phyloP scores from a whole-genome alignment of 805 yeast species.

The Tetrapisispora arboricola region DNA sequence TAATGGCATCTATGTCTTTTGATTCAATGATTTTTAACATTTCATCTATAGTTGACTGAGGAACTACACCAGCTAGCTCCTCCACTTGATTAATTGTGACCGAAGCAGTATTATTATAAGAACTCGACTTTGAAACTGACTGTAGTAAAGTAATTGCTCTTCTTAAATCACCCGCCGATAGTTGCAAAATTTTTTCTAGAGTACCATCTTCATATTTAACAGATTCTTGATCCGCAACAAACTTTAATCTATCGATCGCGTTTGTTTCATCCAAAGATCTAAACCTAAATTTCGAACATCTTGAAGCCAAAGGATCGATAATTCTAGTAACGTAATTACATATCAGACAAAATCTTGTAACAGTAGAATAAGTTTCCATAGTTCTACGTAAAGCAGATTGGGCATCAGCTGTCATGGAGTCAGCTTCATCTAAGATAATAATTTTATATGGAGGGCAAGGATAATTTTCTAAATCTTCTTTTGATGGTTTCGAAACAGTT shows the following conservation, averaged over 20 bases:
- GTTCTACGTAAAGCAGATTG: conserved; percentile 92
- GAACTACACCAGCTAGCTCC: conserved; percentile 72
- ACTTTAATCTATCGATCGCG: conserved; percentile 58
- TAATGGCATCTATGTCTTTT: conserved; percentile 29
- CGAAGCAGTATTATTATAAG: conserved; percentile 29
- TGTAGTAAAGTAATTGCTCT: conserved; percentile 86
- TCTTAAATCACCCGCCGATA: conserved; percentile 85
- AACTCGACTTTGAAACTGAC: conserved; percentile 54
- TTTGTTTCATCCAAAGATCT: conserved; percentile 60
- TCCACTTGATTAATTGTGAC: conserved; percentile 41
- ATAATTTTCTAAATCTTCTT: conserved; percentile 56
- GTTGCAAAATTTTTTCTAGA: conserved; percentile 51
- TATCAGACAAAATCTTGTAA: conserved; percentile 86
- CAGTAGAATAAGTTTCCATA: conserved; percentile 81
- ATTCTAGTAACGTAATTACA: conserved; percentile 96
- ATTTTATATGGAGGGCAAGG: conserved; percentile 97
- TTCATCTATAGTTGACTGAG: conserved; percentile 35
- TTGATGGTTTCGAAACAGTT: conserved; percentile 69
- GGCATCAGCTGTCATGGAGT: conserved; percentile 95
- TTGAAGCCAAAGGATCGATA: conserved; percentile 90
- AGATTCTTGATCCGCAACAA: conserved; percentile 44
- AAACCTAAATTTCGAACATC: conserved; percentile 94
- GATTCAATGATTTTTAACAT: conserved; percentile 33
- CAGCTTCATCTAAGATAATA: conserved; percentile 89
- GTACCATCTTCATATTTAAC: conserved; percentile 39